Evolutionary conservation across 148 eudicot species (phyloP).

Genomic region (Agrostemma githago): DNA sequence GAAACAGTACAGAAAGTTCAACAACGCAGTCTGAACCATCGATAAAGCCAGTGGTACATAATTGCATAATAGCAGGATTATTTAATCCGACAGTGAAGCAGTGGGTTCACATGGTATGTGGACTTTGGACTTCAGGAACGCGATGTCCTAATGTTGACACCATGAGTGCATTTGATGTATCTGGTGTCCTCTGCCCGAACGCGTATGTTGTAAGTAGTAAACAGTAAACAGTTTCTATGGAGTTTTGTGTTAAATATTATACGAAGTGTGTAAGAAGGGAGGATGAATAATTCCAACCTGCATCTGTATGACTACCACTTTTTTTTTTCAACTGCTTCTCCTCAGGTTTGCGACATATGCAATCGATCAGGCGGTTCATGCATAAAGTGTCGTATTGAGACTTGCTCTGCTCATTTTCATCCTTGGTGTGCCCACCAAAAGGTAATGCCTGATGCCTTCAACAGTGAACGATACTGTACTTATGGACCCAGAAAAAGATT

Average conservation of each 20-base stretch:
- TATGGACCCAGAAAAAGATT: not conserved
- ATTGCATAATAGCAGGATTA: slow-evolving; percentile 43
- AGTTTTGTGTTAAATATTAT: not conserved
- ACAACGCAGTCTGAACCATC: slow-evolving; percentile 18
- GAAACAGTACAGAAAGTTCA: slow-evolving; percentile 15
- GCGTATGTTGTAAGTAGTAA: slow-evolving; percentile 36
- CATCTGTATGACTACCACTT: slow-evolving; percentile 4
- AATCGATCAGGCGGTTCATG: slow-evolving; percentile 52
- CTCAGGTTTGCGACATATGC: slow-evolving; percentile 48
- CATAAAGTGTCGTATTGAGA: slow-evolving; percentile 36
- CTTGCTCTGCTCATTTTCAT: slow-evolving; percentile 40
- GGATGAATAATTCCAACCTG: not conserved
- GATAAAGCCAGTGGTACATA: slow-evolving; percentile 31
- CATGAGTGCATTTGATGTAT: slow-evolving; percentile 60
- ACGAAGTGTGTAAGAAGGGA: not conserved
- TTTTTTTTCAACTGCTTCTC: slow-evolving; percentile 5
- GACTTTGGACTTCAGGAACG: slow-evolving; percentile 59
- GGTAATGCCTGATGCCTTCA: slow-evolving; percentile 27
- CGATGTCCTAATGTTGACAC: slow-evolving; percentile 57
- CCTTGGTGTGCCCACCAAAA: slow-evolving; percentile 63
- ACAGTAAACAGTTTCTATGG: slow-evolving; percentile 7
- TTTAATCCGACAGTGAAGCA: slow-evolving; percentile 49
- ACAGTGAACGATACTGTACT: not conserved
- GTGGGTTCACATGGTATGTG: slow-evolving; percentile 67
- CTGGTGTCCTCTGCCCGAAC: slow-evolving; percentile 39